Conservation (phyloP, 257 asterid genomes). For the Solanum ossicruentum region DNA sequence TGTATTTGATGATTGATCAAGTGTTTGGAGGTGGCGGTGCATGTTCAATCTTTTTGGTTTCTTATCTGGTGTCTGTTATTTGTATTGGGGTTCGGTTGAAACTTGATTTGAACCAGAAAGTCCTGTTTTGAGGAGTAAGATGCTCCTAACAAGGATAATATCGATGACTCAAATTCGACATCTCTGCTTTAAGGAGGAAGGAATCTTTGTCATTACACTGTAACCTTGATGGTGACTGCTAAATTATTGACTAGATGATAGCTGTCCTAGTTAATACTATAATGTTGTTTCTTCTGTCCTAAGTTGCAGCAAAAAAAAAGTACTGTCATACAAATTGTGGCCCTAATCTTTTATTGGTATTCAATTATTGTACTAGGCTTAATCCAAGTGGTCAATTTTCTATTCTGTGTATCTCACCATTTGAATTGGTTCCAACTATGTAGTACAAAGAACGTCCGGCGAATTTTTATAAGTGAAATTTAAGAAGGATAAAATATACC, state of each 20-base stretch:
- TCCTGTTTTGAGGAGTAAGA: background rate
- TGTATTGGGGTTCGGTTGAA: background rate
- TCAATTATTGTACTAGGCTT: background rate
- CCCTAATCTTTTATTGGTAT: background rate
- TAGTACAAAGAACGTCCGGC: too few species aligned
- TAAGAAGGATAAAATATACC: too few species aligned
- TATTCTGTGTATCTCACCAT: background rate
- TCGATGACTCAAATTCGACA: fast-evolving
- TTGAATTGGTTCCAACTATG: too few species aligned
- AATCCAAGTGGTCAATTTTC: background rate
- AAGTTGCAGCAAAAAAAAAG: background rate
- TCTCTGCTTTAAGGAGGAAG: fast-evolving
- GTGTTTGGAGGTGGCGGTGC: background rate
- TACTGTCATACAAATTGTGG: background rate
- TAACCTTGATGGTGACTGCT: background rate
- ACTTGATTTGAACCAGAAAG: background rate
- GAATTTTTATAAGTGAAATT: fast-evolving
- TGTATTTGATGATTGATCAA: background rate
- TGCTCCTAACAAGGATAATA: background rate
- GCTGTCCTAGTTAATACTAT: background rate
- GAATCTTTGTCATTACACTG: background rate
- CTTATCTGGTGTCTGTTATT: background rate
- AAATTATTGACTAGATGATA: background rate
- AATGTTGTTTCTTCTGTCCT: background rate
- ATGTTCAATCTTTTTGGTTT: background rate